Conservation (phyloP, 177 flowering plant species). For the Tripterygium wilfordii region DNA sequence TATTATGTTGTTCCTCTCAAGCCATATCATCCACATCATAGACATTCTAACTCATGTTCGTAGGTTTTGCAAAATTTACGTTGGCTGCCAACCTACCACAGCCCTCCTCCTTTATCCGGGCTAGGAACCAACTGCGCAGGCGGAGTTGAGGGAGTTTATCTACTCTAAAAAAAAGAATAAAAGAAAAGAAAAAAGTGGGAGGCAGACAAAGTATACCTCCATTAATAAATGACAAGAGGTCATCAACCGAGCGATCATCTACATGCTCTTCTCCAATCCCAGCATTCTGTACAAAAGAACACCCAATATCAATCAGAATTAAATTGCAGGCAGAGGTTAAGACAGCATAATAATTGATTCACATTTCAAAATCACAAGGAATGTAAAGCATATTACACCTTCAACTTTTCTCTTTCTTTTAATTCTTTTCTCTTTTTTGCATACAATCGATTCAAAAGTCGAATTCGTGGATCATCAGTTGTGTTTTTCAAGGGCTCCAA, state of each 20-base stretch:
- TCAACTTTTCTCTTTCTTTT: conserved; percentile 65
- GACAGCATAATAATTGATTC: too few relatives aligned
- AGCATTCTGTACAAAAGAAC: conserved; percentile 45
- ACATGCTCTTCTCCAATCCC: conserved; percentile 73
- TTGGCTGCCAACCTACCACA: too few relatives aligned
- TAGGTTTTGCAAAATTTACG: too few relatives aligned
- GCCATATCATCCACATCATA: too few relatives aligned
- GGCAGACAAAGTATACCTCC: conserved; percentile 60
- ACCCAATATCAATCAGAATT: not conserved
- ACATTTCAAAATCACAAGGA: conserved; percentile 1
- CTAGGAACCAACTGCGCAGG: too few relatives aligned
- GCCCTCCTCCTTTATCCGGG: too few relatives aligned
- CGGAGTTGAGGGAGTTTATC: too few relatives aligned
- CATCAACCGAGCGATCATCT: conserved; percentile 92
- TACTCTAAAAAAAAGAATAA: not conserved
- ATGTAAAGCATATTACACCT: conserved; percentile 31
- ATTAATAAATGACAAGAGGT: conserved; percentile 85
- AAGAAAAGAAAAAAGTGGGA: not conserved
- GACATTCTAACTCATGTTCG: too few relatives aligned
- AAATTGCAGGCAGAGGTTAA: not conserved
- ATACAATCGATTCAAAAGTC: conserved; percentile 77
- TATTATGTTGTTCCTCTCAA: too few relatives aligned
- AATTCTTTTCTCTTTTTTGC: conserved; percentile 88
- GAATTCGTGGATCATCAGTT: conserved; percentile 84
- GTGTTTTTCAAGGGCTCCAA: conserved; percentile 81